Conservation (phyloP, 495 filamentous ascomycete genomes). For the Halenospora varia region DNA sequence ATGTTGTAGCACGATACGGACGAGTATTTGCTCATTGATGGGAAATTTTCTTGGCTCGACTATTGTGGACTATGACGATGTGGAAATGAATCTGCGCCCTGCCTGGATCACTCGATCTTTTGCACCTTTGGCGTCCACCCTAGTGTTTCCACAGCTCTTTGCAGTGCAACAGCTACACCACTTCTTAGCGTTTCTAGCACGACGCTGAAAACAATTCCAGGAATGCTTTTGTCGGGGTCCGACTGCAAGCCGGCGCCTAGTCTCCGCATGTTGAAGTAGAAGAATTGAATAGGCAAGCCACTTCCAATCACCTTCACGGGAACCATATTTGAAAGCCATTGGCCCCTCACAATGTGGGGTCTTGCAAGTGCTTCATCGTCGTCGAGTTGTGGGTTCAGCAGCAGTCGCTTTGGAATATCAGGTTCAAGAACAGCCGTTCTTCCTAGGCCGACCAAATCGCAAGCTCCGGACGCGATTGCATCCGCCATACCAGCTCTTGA, state of each 20-base stretch:
- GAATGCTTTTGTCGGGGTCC: conserved; percentile 25
- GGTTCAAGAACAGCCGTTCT: conserved; percentile 26
- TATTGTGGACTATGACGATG: not conserved
- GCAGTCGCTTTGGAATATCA: conserved; percentile 13
- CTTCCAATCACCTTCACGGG: conserved; percentile 24
- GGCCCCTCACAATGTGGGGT: conserved; percentile 24
- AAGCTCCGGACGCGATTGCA: conserved; percentile 46
- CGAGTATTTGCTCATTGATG: not conserved
- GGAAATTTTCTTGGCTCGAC: not conserved
- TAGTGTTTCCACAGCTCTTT: not conserved
- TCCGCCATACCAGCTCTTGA: conserved; percentile 47
- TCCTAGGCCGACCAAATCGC: conserved; percentile 54
- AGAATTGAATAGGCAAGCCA: conserved; percentile 25
- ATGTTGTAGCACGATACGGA: too few relatives aligned
- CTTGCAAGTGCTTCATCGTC: conserved; percentile 23
- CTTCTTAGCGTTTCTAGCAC: conserved; percentile 4
- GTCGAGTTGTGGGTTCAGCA: conserved; percentile 19
- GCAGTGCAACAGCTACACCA: not conserved
- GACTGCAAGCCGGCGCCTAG: conserved; percentile 23
- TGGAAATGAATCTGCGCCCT: not conserved
- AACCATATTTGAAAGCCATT: conserved; percentile 26
- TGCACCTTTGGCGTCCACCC: not conserved
- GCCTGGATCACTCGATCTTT: not conserved
- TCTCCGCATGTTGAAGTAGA: conserved; percentile 27
- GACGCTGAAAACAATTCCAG: conserved; percentile 12